phyloP scores from a whole-genome alignment of 495 filamentous ascomycete genomes.

The Bacidia rubella region DNA sequence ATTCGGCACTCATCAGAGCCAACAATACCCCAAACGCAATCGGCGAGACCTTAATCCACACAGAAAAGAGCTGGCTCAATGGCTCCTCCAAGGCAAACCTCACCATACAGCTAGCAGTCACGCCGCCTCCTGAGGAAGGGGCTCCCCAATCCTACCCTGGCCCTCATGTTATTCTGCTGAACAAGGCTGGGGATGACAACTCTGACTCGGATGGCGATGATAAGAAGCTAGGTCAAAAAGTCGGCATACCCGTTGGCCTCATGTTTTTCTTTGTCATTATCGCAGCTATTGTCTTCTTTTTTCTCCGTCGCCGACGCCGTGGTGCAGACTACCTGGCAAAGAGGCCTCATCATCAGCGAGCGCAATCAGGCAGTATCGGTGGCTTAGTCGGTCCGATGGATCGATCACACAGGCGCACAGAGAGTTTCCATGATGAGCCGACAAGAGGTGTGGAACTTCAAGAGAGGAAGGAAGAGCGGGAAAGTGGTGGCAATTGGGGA shows the following conservation, averaged over 20 bases:
- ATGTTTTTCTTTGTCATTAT: constrained; percentile 7
- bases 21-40: constrained; percentile 1
- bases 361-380: not conserved
- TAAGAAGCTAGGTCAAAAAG: constrained; percentile 13
- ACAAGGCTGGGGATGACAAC: not conserved
- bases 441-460: constrained; percentile 11
- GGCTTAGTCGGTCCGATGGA: not conserved
- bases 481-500: constrained; percentile 11
- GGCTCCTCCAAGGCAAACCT: not conserved
- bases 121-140: not conserved
- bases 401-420: constrained; percentile 5
- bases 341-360: not conserved
- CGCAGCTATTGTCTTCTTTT: not conserved
- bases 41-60: constrained; percentile 6
- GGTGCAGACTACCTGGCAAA: constrained; percentile 7
- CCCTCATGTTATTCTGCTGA: not conserved
- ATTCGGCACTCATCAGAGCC: not conserved
- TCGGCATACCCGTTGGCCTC: constrained; percentile 14
- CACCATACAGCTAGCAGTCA: constrained; percentile 5
- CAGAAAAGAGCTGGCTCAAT: constrained; percentile 3
- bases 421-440: constrained; percentile 15
- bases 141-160: not conserved
- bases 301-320: constrained; percentile 22
- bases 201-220: not conserved
- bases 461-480: constrained; percentile 3